Evolutionary conservation across 2,329 filamentous ascomycete genomes (phyloP).

Genomic region (Xylaria sp.): DNA sequence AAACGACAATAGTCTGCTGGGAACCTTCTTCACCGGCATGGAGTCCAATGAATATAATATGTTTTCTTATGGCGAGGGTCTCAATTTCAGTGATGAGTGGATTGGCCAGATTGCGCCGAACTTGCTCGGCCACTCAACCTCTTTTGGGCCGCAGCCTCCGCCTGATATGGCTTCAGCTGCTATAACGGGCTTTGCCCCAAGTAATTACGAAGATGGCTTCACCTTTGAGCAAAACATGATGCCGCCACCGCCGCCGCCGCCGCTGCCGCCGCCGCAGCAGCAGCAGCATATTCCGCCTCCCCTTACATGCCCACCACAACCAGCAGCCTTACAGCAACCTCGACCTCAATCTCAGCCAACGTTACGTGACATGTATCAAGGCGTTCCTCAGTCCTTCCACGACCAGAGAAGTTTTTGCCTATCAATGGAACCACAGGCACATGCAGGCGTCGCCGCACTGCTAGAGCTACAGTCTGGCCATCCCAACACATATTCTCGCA

Average conservation of each 20-base stretch:
- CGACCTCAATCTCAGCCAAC: slow-evolving; percentile 28
- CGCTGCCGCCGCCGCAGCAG: slow-evolving; percentile 28
- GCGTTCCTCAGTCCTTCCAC: slow-evolving; percentile 22
- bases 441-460: slow-evolving; percentile 39
- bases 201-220: slow-evolving; percentile 38
- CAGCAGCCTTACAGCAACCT: slow-evolving; percentile 37
- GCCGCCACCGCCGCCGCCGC: slow-evolving; percentile 29
- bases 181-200: slow-evolving; percentile 36
- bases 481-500: slow-evolving; percentile 29
- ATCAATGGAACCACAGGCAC: slow-evolving; percentile 35
- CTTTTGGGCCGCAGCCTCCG: slow-evolving; percentile 60
- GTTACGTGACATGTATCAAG: slow-evolving; percentile 17
- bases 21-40: slow-evolving; percentile 62
- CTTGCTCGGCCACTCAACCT: slow-evolving; percentile 70
- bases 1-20: slow-evolving; percentile 63
- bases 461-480: slow-evolving; percentile 40
- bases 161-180: slow-evolving; percentile 37
- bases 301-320: slow-evolving; percentile 22
- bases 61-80: slow-evolving; percentile 55
- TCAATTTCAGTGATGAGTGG: slow-evolving; percentile 59
- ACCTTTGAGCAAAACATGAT: slow-evolving; percentile 34
- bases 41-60: slow-evolving; percentile 56
- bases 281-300: too few species aligned
- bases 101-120: slow-evolving; percentile 63
- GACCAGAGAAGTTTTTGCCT: slow-evolving; percentile 28